Evolutionary conservation across 768 basidiomycete species (phyloP), one percentile per base, ranked within the genome.

Genomic region (Amanita jacksonii): DNA sequence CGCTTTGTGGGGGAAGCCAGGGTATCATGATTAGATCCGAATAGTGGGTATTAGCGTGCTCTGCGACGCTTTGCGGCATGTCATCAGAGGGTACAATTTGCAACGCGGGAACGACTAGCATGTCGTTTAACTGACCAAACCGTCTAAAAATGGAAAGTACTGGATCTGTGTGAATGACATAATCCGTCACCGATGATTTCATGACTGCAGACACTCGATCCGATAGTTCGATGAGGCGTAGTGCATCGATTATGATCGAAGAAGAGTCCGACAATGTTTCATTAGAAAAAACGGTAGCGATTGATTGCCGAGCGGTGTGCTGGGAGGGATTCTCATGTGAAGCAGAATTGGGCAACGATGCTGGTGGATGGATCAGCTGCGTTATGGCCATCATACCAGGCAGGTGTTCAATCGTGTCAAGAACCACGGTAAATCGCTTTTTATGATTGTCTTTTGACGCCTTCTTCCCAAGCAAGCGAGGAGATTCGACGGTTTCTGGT

Each of bases 171-270:
- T 71, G 76, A 15, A 87, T 65, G 28, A 91, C 64, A 1, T 77
- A 70, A 35, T 89, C 82, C 0, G 77, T 73, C 2, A 61, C 71
- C 7, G 83, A 79, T 3, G 87, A 89, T 56, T 81, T 85, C 76
- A 98, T 83, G 41, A 94, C 80, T 1, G 85, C 82, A 1, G 88
- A 91, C 3, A 82, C 82, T 50, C 94, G 87, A 41, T 94, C 87
- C 39, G 87, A 76, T 57, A 76, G 52, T 59, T 96, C 92, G 49
- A 97, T 83, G 12, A 98, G 72, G 5, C 92, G 81, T 5, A 97
- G 69, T 0, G 90, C 91, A 39, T 85, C 79, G 4, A 45, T 36
- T 5, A 35, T 9, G 4, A 38, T 27, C 22, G 43, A 16, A 24
- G 15, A 30, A 24, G 36, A 3, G 15, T 19, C 13, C 25, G 43